Evolutionary conservation across 1,139 yeast genomes (phyloP), one percentile per base, ranked within the genome.

Genomic region (Meyerozyma sp.): DNA sequence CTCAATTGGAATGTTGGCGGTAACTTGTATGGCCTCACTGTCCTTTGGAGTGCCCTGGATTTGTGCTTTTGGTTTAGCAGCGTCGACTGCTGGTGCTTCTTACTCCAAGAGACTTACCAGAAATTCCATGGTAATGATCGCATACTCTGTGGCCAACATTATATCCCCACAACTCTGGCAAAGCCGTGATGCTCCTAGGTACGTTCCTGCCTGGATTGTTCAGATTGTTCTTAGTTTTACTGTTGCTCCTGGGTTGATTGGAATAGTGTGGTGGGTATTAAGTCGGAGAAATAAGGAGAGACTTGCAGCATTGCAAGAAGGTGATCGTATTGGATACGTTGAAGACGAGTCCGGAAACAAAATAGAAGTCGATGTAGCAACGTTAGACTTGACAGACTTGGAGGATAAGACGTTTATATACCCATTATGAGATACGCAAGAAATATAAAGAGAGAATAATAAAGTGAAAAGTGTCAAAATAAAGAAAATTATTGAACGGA

Each of bases 171-270:
- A 59, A 42, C 49, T 59, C 14, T 61, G 62, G 54, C 53, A 54
- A 35, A 44, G 50, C 5, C 50, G 44, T 35, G 59, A 60, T 45
- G 61, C 55, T 7, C 64, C 64, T 18, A 41, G 49, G 11, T 61
- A 57, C 41, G 46, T 48, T 43, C 55, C 67, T 2, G 81, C 82
- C 0, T 76, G 82, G 81, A 65, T 71, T 40, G 76, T 75, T n/a
- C 79, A 74, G 52, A 75, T 77, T 41, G 76, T 75, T 5, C 53
- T 74, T 21, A 67, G 77, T 8, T 77, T 71, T 53, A 59, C 64
- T 21, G 41, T 59, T 11, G 73, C 78, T 2, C 77, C 80, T 3
- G 44, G 60, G 2, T 36, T 68, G 11, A 61, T 69, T 9, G 47
- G 67, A 1, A 57, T 70, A 4, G 70, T 72, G 29, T 64, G 72